These are phyloP conservation scores for Alternaria angustiovoidea DNA, from an alignment of 2,329 filamentous ascomycete species.

Conservation along the genomic window DNA sequence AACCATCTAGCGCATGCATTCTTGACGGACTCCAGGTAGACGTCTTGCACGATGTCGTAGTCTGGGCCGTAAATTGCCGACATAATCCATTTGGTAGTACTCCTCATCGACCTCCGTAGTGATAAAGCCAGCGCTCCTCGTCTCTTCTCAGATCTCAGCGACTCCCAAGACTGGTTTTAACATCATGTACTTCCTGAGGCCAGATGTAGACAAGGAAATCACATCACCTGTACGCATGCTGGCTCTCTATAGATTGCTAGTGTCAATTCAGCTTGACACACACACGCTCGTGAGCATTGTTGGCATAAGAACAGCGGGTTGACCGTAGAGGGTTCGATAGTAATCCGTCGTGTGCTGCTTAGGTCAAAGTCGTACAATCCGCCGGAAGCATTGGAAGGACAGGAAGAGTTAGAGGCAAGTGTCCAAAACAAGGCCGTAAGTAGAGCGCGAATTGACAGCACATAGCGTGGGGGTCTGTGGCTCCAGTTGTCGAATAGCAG, in stretches of 20 bases:
- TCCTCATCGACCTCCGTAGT: neutral
- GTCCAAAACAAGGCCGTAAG: neutral
- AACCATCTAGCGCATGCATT: neutral
- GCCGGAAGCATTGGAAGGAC: neutral
- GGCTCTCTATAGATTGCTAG: neutral
- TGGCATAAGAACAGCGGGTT: neutral
- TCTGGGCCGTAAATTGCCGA: neutral
- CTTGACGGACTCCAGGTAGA: neutral
- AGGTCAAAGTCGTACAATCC: neutral
- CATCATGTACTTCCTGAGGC: neutral
- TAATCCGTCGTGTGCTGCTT: neutral
- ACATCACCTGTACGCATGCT: neutral
- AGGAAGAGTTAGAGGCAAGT: neutral
- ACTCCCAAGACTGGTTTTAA: too few species aligned
- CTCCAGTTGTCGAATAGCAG: neutral
- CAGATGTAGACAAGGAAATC: neutral
- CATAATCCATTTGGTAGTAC: neutral
- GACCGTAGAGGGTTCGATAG: too few species aligned
- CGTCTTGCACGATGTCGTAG: neutral
- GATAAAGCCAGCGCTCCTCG: neutral
- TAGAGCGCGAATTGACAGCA: neutral
- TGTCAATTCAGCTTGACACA: neutral
- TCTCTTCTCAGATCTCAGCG: neutral
- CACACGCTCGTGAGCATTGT: neutral
- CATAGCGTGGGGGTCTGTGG: neutral